phyloP scores from a whole-genome alignment of 108 stramenopile genomes.

The Stephanodiscus minutulus region DNA sequence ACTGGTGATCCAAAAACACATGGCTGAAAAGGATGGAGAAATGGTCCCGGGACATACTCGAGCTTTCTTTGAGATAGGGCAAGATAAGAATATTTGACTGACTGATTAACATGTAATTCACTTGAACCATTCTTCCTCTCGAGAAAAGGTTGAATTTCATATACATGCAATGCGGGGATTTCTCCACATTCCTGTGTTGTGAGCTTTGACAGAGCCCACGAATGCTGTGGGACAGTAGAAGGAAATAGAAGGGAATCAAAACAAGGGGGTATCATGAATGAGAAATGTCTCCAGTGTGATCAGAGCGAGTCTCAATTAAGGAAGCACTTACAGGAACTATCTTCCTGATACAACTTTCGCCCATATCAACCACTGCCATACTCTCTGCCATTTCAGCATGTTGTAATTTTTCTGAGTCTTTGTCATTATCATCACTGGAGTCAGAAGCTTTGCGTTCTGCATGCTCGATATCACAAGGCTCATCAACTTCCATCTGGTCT shows the following conservation, averaged over 20 bases:
- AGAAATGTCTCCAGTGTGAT: slow-evolving; percentile 8
- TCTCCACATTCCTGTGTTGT: slow-evolving; percentile 83
- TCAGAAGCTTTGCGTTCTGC: slow-evolving; percentile 29
- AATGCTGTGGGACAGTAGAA: slow-evolving; percentile 47
- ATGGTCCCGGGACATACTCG: slow-evolving; percentile 60
- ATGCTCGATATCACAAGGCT: slow-evolving; percentile 8
- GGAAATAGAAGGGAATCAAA: neutral
- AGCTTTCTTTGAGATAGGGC: slow-evolving; percentile 78
- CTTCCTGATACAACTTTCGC: slow-evolving; percentile 77
- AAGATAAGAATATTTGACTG: slow-evolving; percentile 67
- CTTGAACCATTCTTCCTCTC: slow-evolving; percentile 1
- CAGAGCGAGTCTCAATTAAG: neutral
- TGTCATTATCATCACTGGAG: slow-evolving; percentile 12
- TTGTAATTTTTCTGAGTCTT: slow-evolving; percentile 19
- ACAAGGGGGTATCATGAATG: slow-evolving; percentile 8
- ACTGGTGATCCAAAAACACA: slow-evolving; percentile 82
- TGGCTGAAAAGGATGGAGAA: slow-evolving; percentile 78
- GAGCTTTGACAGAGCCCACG: slow-evolving; percentile 73
- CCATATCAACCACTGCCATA: slow-evolving; percentile 86
- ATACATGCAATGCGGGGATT: slow-evolving; percentile 72
- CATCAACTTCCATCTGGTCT: slow-evolving; percentile 12
- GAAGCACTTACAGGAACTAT: slow-evolving; percentile 75
- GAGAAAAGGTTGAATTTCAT: slow-evolving; percentile 67
- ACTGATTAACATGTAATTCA: slow-evolving; percentile 11
- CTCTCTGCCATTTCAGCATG: slow-evolving; percentile 64